Percentiles rank a stretch among this genome's conserved stretches.
phyloP scores from a whole-genome alignment of 108 stramenopile genomes.

The Parietichytrium sp. region DNA sequence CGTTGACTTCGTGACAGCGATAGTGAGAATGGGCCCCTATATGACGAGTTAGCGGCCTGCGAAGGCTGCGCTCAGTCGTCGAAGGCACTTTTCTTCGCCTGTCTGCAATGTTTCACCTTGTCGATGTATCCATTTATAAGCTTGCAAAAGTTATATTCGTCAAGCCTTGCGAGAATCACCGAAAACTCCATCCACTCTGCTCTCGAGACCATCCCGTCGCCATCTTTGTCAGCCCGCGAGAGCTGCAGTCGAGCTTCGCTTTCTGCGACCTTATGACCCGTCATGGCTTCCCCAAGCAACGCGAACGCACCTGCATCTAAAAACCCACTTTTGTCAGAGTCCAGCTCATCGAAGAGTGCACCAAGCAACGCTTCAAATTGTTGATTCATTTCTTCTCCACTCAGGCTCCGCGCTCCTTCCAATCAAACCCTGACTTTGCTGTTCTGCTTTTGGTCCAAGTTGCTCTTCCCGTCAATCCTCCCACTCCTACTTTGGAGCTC shows the following conservation, averaged over 20 bases:
- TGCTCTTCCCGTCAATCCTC: too few relatives aligned
- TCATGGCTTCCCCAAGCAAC: conserved; percentile 19
- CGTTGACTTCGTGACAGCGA: too few relatives aligned
- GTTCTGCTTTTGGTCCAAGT: too few relatives aligned
- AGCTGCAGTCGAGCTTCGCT: background rate
- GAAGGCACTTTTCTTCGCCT: background rate
- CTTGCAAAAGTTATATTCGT: conserved; percentile 9
- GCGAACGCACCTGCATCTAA: background rate
- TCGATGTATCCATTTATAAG: background rate
- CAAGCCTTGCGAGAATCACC: background rate
- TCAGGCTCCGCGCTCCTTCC: too few relatives aligned
- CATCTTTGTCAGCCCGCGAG: conserved; percentile 11
- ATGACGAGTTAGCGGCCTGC: too few relatives aligned
- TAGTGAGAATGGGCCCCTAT: too few relatives aligned
- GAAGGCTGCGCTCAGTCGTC: too few relatives aligned
- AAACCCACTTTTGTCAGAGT: conserved; percentile 1
- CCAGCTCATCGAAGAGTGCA: conserved; percentile 34
- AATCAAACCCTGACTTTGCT: too few relatives aligned
- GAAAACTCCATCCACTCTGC: conserved; percentile 32
- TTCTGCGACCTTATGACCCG: background rate
- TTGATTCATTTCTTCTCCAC: too few relatives aligned
- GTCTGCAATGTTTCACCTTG: background rate
- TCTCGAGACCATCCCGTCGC: conserved; percentile 25
- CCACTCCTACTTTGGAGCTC: too few relatives aligned
- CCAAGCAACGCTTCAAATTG: background rate